Evolutionary conservation across 2,329 filamentous ascomycete species (phyloP), one percentile per base, ranked within the genome.

Genomic region (Xylaria sp.): DNA sequence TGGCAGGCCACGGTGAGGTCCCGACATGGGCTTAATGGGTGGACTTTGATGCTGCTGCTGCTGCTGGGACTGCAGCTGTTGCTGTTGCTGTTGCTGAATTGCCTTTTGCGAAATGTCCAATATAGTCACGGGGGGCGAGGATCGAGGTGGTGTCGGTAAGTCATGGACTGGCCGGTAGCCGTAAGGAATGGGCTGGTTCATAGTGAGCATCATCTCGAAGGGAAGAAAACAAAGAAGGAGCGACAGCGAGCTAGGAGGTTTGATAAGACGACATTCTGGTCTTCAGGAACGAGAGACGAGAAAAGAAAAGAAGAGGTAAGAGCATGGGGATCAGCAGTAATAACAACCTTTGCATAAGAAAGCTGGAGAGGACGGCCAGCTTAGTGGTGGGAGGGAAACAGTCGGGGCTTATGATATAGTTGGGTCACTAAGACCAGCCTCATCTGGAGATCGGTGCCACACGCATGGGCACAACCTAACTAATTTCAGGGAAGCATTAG

Each of bases 1-100:
- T 78, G 91, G 91, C 83, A 93, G 82, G 75, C 88, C 88, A 81
- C 90, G 88, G 80, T 91, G 90, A 80, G 89, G 86, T 77, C 86
- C 87, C 77, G 90, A 90, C 91, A 93, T 93, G 79, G 82, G 82
- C 82, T 86, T 83, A 75, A 80, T 79, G 69, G 82, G 79, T 68
- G 85, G 82, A 77, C 84, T 86, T 76, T 83, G 80, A 75, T 81
- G 83, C 75, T 81, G 83, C 53, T 79, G 81, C 70, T 82, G 80
- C 70, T 82, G 79, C 70, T 78, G 74, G 66, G 80, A 75, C 23
- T 58, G 55, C 37, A 42, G 55, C 69, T 81, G 82, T 51, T 79
- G 81, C 69, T 81, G 82, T 51, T 79, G 81, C 69, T 82, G 79
- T 70, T 78, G 74, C 68, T 81, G 75, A 65, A 81, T 70, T 68